Conservation (phyloP, 1,284 basidiomycete genomes). For the Puccinia horiana region DNA sequence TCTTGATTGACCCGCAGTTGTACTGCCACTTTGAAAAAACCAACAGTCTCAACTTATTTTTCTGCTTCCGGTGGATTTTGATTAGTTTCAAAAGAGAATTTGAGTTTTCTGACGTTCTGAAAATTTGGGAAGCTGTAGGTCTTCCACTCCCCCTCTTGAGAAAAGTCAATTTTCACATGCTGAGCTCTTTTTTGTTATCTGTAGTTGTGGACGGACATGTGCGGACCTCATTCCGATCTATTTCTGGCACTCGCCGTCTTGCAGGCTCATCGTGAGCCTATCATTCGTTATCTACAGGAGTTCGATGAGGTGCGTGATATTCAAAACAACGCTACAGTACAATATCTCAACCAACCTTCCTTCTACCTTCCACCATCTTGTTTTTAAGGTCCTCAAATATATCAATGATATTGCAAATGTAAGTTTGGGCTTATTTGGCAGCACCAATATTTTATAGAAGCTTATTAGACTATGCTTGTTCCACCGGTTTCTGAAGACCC, state of each 20-base stretch:
- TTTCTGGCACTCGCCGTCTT: slow-evolving; percentile 91
- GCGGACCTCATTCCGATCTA: slow-evolving; percentile 82
- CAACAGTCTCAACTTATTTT: slow-evolving; percentile 91
- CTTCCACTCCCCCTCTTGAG: not conserved
- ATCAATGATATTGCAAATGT: slow-evolving; percentile 53
- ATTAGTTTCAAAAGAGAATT: slow-evolving; percentile 29
- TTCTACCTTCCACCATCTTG: not conserved
- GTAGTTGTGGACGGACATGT: slow-evolving; percentile 87
- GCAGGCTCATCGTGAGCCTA: slow-evolving; percentile 88
- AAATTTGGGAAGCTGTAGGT: slow-evolving; percentile 75
- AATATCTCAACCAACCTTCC: not conserved
- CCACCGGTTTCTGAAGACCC: not conserved
- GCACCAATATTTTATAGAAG: not conserved
- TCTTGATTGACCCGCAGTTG: slow-evolving; percentile 49
- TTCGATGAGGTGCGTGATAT: slow-evolving; percentile 58
- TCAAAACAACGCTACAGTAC: not conserved
- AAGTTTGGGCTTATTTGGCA: not conserved
- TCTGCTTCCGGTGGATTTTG: slow-evolving; percentile 82
- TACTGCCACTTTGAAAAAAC: slow-evolving; percentile 69
- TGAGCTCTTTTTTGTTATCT: not conserved
- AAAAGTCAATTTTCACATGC: too few species aligned
- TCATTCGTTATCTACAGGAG: slow-evolving; percentile 87
- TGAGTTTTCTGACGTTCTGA: slow-evolving; percentile 65
- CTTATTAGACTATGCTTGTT: not conserved
- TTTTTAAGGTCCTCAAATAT: slow-evolving; percentile 70